Conservation (phyloP, 1,284 basidiomycete genomes). For the Papiliotrema fonsecae region DNA sequence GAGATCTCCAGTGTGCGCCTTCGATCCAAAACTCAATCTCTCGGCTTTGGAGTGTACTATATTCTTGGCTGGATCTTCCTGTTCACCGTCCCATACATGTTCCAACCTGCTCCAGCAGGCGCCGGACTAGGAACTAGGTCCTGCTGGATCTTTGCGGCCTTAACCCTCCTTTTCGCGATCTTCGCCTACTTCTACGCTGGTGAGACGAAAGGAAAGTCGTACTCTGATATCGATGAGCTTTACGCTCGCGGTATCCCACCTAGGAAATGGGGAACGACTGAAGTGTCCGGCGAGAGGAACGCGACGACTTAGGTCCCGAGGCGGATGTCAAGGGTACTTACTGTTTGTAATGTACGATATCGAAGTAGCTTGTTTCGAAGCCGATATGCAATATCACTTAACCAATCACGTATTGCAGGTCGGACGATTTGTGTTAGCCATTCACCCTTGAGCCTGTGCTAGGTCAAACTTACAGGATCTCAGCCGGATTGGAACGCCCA, state of each 20-base stretch:
- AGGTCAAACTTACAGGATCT: too few relatives aligned
- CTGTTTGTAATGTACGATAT: too few relatives aligned
- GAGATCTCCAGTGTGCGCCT: neutral
- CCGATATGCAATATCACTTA: too few relatives aligned
- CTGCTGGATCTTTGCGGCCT: constrained; percentile 2
- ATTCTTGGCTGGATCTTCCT: constrained; percentile 2
- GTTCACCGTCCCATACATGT: constrained; percentile 4
- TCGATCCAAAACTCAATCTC: neutral
- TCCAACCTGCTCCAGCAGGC: neutral
- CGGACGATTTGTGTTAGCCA: too few relatives aligned
- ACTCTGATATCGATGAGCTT: constrained; percentile 21
- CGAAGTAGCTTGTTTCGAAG: too few relatives aligned
- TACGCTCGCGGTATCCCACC: constrained; percentile 12
- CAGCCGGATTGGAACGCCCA: too few relatives aligned
- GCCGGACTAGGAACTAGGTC: neutral
- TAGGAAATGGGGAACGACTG: constrained; percentile 11
- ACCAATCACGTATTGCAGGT: too few relatives aligned
- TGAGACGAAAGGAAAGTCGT: constrained; percentile 6
- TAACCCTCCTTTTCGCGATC: neutral
- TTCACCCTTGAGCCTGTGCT: too few relatives aligned
- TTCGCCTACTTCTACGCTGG: neutral
- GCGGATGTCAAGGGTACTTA: too few relatives aligned
- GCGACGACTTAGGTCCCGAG: neutral
- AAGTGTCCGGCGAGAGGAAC: neutral
- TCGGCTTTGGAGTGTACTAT: neutral